phyloP scores from a whole-genome alignment of 2,329 filamentous ascomycete genomes.

The Diaporthe ilicicola region DNA sequence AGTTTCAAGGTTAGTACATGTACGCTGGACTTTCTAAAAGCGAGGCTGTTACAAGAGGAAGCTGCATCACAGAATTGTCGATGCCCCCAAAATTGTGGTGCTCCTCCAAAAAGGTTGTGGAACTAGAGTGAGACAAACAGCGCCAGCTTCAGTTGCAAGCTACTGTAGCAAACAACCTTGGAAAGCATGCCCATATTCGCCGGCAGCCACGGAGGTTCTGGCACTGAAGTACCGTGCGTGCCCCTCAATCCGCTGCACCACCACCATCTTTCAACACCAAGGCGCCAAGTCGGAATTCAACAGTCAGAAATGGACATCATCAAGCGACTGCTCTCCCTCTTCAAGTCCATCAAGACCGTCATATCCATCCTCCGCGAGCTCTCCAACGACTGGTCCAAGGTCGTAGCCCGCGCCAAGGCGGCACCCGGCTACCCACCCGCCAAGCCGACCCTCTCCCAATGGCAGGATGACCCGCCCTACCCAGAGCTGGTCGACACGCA shows the following conservation, averaged over 20 bases:
- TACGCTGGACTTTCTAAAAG: no score
- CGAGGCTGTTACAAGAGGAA: no score
- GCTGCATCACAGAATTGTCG: neutral
- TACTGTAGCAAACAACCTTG: no score
- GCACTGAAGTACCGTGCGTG: no score
- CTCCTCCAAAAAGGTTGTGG: no score
- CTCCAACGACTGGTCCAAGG: slow-evolving; percentile 24
- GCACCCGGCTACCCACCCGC: slow-evolving; percentile 51
- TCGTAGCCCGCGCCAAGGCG: slow-evolving; percentile 7
- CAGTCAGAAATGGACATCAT: slow-evolving; percentile 11
- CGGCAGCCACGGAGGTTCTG: no score
- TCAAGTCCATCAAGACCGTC: slow-evolving; percentile 21
- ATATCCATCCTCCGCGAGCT: slow-evolving; percentile 28
- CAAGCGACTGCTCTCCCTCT: neutral
- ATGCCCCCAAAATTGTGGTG: no score
- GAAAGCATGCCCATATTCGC: no score
- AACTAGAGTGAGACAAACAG: no score
- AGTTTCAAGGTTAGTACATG: no score
- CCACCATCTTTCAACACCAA: neutral
- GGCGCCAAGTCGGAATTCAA: no score
- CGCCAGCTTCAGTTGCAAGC: no score
- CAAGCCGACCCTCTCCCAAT: slow-evolving; percentile 55
- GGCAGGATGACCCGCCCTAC: slow-evolving; percentile 54
- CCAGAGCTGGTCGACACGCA: slow-evolving; percentile 49
- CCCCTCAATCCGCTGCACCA: neutral